Evolutionary conservation across 129 eudicot species (phyloP).

Genomic region (Artemisia annua): DNA sequence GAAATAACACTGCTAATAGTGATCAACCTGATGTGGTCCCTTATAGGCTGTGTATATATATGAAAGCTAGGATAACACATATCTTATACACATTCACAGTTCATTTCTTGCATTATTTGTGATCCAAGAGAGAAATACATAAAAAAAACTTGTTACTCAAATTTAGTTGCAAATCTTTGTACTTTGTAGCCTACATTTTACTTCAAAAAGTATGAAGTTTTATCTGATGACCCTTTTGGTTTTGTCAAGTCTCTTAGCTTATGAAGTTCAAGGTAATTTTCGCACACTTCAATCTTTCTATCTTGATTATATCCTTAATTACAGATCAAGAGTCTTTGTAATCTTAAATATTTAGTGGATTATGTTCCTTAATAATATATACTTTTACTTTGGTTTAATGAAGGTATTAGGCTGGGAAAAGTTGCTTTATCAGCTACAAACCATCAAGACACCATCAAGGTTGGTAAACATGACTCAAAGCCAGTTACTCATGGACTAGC

Average conservation of each 20-base stretch:
- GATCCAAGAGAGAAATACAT: not conserved
- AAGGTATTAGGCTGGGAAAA: slow-evolving; percentile 47
- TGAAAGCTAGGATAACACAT: slow-evolving; percentile 8
- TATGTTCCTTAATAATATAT: not conserved
- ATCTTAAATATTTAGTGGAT: not conserved
- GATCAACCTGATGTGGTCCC: not conserved
- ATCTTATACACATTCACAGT: not conserved
- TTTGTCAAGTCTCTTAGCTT: slow-evolving; percentile 31
- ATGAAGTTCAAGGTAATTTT: slow-evolving; percentile 49
- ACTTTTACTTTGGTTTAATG: not conserved
- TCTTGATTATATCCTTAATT: no score
- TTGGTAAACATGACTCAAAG: slow-evolving; percentile 32
- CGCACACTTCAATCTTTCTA: slow-evolving; percentile 1
- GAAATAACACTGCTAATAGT: not conserved
- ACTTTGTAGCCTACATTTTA: not conserved
- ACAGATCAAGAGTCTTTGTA: no score
- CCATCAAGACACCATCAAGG: slow-evolving; percentile 36
- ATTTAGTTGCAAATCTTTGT: not conserved
- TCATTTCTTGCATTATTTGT: not conserved
- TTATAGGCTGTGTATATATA: not conserved
- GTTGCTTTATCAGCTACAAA: slow-evolving; percentile 19
- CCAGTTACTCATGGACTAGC: slow-evolving; percentile 1
- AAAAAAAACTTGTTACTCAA: not conserved
- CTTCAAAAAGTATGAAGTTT: slow-evolving; percentile 34
- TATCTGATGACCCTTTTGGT: slow-evolving; percentile 33